These are phyloP conservation scores for Paracoccidioides brasiliensis DNA, from an alignment of 2,329 filamentous ascomycete genomes.

Conservation along the genomic window DNA sequence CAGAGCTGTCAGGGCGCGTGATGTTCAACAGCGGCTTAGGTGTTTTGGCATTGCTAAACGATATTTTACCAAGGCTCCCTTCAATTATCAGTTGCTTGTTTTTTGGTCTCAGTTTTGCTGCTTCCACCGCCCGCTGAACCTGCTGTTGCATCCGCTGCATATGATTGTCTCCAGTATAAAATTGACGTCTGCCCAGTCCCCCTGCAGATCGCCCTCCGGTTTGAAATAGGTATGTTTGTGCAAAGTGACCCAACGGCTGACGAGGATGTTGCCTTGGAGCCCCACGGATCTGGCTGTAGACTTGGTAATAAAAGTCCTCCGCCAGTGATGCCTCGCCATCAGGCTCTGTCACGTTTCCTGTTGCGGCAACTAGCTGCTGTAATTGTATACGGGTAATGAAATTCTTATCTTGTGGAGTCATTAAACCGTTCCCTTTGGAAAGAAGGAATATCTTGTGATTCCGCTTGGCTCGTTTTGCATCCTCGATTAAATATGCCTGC, in stretches of 20 bases:
- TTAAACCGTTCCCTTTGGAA: slow-evolving; percentile 87
- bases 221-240: slow-evolving; percentile 93
- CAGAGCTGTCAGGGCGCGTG: slow-evolving; percentile 64
- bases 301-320: slow-evolving; percentile 98
- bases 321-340: slow-evolving; percentile 67
- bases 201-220: slow-evolving; percentile 72
- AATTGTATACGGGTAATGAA: slow-evolving; percentile 97
- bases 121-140: slow-evolving; percentile 91
- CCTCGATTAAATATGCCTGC: slow-evolving; percentile 70
- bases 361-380: slow-evolving; percentile 87
- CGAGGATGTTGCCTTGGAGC: slow-evolving; percentile 81
- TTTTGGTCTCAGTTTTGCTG: slow-evolving; percentile 93
- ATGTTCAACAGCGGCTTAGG: slow-evolving; percentile 91
- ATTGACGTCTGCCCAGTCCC: slow-evolving; percentile 52
- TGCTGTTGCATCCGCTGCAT: slow-evolving; percentile 99
- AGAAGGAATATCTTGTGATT: slow-evolving; percentile 96
- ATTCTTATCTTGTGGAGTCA: slow-evolving; percentile 99
- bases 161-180: slow-evolving; percentile 82
- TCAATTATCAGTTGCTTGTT: slow-evolving; percentile 95
- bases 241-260: slow-evolving; percentile 89
- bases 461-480: slow-evolving; percentile 87
- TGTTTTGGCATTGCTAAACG: slow-evolving; percentile 97
- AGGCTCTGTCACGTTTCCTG: slow-evolving; percentile 70
- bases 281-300: slow-evolving; percentile 86
- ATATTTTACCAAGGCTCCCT: slow-evolving; percentile 92